Evolutionary conservation across 176 grass and related monocot genomes (phyloP), one percentile per base, ranked within the genome.

Genomic region (Tuctoria greenei): DNA sequence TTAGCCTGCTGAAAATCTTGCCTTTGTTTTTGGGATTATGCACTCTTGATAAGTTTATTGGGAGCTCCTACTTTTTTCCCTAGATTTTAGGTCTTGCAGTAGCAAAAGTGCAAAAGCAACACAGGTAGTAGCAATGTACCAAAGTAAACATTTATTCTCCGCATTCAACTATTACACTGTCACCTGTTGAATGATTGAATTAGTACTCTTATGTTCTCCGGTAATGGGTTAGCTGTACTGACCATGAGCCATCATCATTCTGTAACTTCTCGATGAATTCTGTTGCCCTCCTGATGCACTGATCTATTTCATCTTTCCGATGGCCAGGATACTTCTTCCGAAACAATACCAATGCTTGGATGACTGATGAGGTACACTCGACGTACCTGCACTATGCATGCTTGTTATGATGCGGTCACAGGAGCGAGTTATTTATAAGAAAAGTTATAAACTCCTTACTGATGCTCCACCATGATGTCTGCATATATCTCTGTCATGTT

Each of bases 191-290:
- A 67, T 35, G 21, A 65, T 63, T 23, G 18, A 69, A 64, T 71
- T 37, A 76, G n/a, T 12, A 52, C 42, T 40, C 25, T 8, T 56
- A 43, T 62, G 31, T 81, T 69, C 16, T 68, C 20, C 69, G 31
- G 5, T 76, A 38, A 74, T 86, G 46, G 43, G 60, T 62, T 70
- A 68, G 52, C 16, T 7, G 28, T 28, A 73, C 84, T 84, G 2
- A 93, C 91, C 91, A 93, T 85, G 91, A 93, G 9, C 91, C 91
- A 73, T 93, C 87, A 69, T 81, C 72, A 36, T 93, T 90, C 80
- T 93, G 91, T 43, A 41, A 75, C 61, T 82, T 90, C 80, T 90
- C 77, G 8, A 93, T 79, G 81, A 83, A 90, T 6, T 77, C 28
- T 71, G 68, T 79, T 4, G 81, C 84, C 18, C 46, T 84, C 72